A percentile compares a stretch with the other conserved stretches of the same genome.
These are phyloP conservation scores for Candida peoriensis DNA, from an alignment of 805 yeast genomes.

Conservation along the genomic window DNA sequence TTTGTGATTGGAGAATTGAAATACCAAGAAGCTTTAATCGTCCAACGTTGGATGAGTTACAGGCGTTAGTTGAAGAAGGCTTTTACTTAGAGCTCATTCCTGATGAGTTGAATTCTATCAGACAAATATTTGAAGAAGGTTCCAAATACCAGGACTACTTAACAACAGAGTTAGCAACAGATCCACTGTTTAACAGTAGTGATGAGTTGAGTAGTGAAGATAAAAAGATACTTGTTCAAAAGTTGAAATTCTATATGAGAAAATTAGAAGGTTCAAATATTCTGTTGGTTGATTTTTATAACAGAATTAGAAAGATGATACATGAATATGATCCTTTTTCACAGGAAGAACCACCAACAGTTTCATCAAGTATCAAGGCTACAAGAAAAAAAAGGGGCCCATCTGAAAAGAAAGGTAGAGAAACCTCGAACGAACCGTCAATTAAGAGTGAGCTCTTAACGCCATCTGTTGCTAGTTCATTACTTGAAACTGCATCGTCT, in stretches of 20 bases:
- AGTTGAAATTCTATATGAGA: slow-evolving; percentile 39
- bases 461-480: too few relatives aligned
- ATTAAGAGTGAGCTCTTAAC: too few relatives aligned
- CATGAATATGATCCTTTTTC: slow-evolving; percentile 25
- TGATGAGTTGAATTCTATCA: slow-evolving; percentile 26
- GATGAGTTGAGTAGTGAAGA: slow-evolving; percentile 19
- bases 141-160: slow-evolving; percentile 19
- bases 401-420: not conserved
- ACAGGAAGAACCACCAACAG: slow-evolving; percentile 23
- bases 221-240: slow-evolving; percentile 15
- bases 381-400: not conserved
- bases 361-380: slow-evolving; percentile 5
- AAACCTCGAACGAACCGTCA: too few relatives aligned
- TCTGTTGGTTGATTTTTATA: slow-evolving; percentile 29
- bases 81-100: slow-evolving; percentile 27
- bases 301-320: slow-evolving; percentile 22
- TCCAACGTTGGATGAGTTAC: slow-evolving; percentile 31
- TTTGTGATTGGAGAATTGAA: slow-evolving; percentile 39
- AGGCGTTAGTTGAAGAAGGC: slow-evolving; percentile 25
- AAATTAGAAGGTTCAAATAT: slow-evolving; percentile 43
- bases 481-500: too few relatives aligned
- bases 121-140: slow-evolving; percentile 15
- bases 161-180: slow-evolving; percentile 11
- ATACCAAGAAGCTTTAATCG: slow-evolving; percentile 29
- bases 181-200: too few relatives aligned